These are phyloP conservation scores for Alternaria triticimaculans DNA, from an alignment of 2,329 filamentous ascomycete species.

Conservation along the genomic window DNA sequence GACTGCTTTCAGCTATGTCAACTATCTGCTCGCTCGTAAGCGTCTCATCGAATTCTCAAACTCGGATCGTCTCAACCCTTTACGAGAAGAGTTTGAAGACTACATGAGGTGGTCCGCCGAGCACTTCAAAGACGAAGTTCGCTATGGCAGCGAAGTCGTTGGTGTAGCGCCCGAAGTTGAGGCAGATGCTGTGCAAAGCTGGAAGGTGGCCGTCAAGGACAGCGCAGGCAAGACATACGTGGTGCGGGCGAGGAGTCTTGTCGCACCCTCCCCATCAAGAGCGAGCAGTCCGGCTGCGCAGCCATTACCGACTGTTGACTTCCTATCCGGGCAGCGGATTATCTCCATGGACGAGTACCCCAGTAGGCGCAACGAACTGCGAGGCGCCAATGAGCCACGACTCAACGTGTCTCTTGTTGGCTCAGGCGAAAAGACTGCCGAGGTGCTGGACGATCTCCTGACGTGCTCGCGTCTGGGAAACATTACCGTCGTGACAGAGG, in stretches of 20 bases:
- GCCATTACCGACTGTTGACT: constrained; percentile 34
- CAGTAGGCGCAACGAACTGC: constrained; percentile 38
- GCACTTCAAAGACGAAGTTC: constrained; percentile 41
- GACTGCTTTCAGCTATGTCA: constrained; percentile 44
- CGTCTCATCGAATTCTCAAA: constrained; percentile 46
- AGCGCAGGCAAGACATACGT: constrained; percentile 29
- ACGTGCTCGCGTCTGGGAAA: constrained; percentile 43
- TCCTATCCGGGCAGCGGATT: constrained; percentile 43
- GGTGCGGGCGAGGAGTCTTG: constrained; percentile 36
- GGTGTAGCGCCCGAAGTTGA: constrained; percentile 35
- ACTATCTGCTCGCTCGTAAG: constrained; percentile 41
- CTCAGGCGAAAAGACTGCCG: constrained; percentile 34
- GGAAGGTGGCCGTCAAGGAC: constrained; percentile 40
- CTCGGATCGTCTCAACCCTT: constrained; percentile 46
- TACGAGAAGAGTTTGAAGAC: constrained; percentile 49
- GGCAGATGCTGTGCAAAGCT: constrained; percentile 26
- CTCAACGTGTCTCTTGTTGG: constrained; percentile 42
- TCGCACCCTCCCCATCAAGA: constrained; percentile 33
- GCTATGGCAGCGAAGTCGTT: constrained; percentile 41
- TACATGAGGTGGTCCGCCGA: constrained; percentile 47
- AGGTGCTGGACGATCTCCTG: constrained; percentile 44
- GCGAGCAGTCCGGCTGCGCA: constrained; percentile 20
- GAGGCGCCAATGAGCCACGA: constrained; percentile 34
- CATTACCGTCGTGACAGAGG: constrained; percentile 44
- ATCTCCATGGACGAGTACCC: constrained; percentile 43